Percentiles rank a stretch among this genome's conserved stretches.
phyloP scores from a whole-genome alignment of 768 basidiomycete species.

The Floccularia luteovirens region DNA sequence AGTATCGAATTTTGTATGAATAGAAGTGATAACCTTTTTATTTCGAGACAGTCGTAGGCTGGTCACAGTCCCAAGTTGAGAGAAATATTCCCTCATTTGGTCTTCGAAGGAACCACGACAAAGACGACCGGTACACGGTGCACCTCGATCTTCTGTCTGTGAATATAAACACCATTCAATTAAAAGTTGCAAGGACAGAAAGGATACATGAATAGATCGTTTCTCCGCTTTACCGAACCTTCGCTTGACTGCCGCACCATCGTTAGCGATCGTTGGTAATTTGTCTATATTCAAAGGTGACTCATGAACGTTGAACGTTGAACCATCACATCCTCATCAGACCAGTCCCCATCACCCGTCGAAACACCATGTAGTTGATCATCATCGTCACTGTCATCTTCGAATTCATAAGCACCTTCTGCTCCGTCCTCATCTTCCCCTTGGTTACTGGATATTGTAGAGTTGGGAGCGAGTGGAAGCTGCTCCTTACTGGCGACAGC shows the following conservation, averaged over 20 bases:
- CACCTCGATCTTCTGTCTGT: constrained; percentile 63
- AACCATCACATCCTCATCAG: constrained; percentile 62
- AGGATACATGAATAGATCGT: constrained; percentile 49
- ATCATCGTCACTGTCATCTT: constrained; percentile 32
- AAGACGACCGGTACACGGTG: constrained; percentile 82
- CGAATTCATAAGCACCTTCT: constrained; percentile 2
- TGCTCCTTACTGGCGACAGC: no score
- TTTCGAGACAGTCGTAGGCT: constrained; percentile 88
- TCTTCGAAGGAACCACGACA: constrained; percentile 98
- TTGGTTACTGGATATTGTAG: no score
- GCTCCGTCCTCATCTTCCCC: constrained; percentile 6
- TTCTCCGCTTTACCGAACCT: constrained; percentile 54
- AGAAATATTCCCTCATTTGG: constrained; percentile 86
- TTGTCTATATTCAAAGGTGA: constrained; percentile 58
- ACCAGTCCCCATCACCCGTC: constrained; percentile 71
- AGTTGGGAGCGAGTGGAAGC: no score
- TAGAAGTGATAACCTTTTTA: constrained; percentile 77
- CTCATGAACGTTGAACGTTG: no score
- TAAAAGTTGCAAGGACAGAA: constrained; percentile 3
- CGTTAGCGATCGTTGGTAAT: constrained; percentile 84
- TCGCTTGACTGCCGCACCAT: constrained; percentile 71
- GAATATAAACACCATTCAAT: constrained; percentile 1
- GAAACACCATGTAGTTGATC: constrained; percentile 75
- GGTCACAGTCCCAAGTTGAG: constrained; percentile 89
- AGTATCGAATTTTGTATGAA: no score